A percentile compares a stretch with the other conserved stretches of the same genome.
phyloP scores from a whole-genome alignment of 768 basidiomycete species.

The Mrakia hoshinonis region DNA sequence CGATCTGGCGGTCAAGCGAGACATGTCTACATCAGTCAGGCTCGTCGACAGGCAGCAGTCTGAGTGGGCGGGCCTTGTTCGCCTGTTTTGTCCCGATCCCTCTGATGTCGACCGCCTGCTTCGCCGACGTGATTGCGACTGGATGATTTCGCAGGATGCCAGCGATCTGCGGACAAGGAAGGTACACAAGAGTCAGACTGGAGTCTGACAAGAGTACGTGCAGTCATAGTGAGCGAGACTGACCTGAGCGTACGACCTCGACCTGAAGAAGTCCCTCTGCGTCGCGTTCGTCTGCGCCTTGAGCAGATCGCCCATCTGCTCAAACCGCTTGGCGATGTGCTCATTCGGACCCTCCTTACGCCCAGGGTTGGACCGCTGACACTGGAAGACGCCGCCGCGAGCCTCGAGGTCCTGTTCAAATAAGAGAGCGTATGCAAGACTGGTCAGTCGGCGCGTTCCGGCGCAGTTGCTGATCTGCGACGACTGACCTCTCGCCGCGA shows the following conservation, averaged over 20 bases:
- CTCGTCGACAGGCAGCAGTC: too few relatives aligned
- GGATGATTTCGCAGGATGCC: conserved; percentile 52
- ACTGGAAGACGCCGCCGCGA: neutral
- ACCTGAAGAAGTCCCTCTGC: neutral
- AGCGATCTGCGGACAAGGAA: conserved; percentile 33
- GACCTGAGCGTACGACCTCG: neutral
- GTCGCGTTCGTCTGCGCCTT: neutral
- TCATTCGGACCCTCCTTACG: neutral
- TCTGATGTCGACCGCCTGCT: conserved; percentile 53
- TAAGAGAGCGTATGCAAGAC: neutral
- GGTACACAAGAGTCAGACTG: neutral
- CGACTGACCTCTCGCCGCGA: neutral
- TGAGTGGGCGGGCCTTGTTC: conserved; percentile 51
- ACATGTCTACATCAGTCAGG: neutral
- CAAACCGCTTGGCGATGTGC: neutral
- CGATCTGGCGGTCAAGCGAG: conserved; percentile 48
- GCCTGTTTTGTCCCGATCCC: conserved; percentile 71
- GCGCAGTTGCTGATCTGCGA: neutral
- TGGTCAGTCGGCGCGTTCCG: too few relatives aligned
- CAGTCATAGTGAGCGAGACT: neutral
- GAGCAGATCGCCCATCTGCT: neutral
- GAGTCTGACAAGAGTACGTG: too few relatives aligned
- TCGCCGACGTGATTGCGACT: conserved; percentile 51
- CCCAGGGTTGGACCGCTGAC: neutral
- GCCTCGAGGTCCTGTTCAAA: neutral